Base-by-base conservation (phyloP, 257 asterid species). In the Jasminum sambac region DNA sequence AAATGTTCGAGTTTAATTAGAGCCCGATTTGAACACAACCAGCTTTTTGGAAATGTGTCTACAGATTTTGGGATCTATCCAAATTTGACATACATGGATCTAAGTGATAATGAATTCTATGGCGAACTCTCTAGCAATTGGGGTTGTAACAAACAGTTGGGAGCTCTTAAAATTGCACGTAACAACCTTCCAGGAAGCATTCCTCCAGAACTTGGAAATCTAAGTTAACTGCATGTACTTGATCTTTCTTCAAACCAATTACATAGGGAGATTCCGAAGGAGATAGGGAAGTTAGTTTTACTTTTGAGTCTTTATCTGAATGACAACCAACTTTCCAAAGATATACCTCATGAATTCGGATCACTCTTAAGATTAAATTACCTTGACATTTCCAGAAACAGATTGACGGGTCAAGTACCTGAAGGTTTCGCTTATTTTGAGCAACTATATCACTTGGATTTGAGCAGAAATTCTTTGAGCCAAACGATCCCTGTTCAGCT, bases 181-280 rank as follows among this genome's bases (percentile, higher is more conserved):
- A 75, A 75, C 13, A 60, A 14, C 8, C 21, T 75, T 10, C 19
- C 72, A 2, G 75, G 75, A 11, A 21, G 14, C 26, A 75, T 75
- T 21, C 79, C 72, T 4, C 7, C n/a, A 17, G 79, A 75, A 67
- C 59, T 69, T 4, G 75, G 75, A 37, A 69, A 63, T 43, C 69
- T 72, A 46, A 64, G 67, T 3, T 8, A 69, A 39, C 16, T 75
- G 41, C 24, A 40, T 12, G 24, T n/a, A 17, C 67, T 75, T 8
- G 64, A 57, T 24, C 71, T 69, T 12, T 66, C 70, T 69, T 39
- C 43, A 25, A 75, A 75, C 52, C 63, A 52, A 13, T 62, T 63
- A 60, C 25, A 8, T 8, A 75, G 79, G 52, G 72, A 69, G 71
- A 67, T 69, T n/a, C 75, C 79, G 17, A 38, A 44, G 21, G 71